Conservation (phyloP, 1,139 yeast genomes). For the Candida neerlandica region DNA sequence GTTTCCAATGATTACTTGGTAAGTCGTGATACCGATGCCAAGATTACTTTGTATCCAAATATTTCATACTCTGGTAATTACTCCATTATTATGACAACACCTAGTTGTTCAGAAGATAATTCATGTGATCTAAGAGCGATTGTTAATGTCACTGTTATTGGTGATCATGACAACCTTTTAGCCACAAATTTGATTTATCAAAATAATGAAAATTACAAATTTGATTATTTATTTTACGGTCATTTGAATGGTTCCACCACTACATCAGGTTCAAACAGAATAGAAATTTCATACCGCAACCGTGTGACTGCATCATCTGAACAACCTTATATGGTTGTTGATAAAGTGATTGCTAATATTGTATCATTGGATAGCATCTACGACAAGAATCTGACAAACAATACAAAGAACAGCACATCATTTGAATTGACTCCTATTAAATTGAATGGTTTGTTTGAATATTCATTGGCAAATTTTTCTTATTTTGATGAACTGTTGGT, state of each 20-base stretch:
- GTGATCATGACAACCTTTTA: constrained; percentile 47
- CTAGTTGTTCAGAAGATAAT: constrained; percentile 76
- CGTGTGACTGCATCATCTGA: constrained; percentile 28
- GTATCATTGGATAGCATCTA: constrained; percentile 50
- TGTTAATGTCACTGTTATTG: constrained; percentile 71
- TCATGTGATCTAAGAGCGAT: constrained; percentile 74
- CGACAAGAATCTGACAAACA: constrained; percentile 32
- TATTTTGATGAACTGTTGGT: constrained; percentile 36
- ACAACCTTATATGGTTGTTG: constrained; percentile 68
- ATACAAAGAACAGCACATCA: constrained; percentile 23
- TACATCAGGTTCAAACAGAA: constrained; percentile 46
- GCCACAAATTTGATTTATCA: constrained; percentile 60
- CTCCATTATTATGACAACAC: constrained; percentile 73
- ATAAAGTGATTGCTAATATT: constrained; percentile 61
- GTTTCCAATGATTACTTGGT: constrained; percentile 33
- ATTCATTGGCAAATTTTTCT: constrained; percentile 70
- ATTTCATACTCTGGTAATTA: constrained; percentile 76
- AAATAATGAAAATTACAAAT: constrained; percentile 77
- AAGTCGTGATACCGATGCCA: constrained; percentile 35
- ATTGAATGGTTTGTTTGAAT: constrained; percentile 82
- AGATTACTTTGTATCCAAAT: constrained; percentile 68
- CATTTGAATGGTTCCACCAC: constrained; percentile 54
- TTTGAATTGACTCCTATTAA: constrained; percentile 30
- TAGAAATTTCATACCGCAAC: constrained; percentile 46
- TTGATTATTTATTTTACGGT: constrained; percentile 77